Base-by-base conservation (phyloP, 2,329 filamentous ascomycete species). In the Coniochaeta sp. region DNA sequence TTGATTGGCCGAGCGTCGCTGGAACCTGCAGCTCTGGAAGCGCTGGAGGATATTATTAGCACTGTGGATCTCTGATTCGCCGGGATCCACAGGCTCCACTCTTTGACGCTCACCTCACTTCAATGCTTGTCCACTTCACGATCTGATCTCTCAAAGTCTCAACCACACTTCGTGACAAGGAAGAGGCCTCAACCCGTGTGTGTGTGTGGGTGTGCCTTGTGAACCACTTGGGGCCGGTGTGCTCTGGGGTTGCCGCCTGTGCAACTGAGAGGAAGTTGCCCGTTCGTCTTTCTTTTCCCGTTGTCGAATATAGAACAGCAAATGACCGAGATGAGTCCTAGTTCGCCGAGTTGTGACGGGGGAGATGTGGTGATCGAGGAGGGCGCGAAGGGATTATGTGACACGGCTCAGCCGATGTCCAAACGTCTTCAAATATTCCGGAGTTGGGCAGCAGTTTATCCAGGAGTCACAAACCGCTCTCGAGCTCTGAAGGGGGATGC, bases 21-120 rank as follows among this genome's bases (percentile, higher is more conserved):
- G 28, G 47, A 26, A 24, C 28, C 28, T 49, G 47, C 31, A 49
- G 27, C 47, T 35, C 24, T 35, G 16, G 47, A 49, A 49, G 47
- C 47, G 47, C 47, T 31, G 45, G 6, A 38, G 18, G 31, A 32
- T 49, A 49, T 49, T 49, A 28, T 49, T 49, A 49, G 47, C 28
- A 16, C 8, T 24, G 31, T 20, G 2, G 12, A 3, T 24, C 18
- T 3, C 30, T 35, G 28, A 49, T 49, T 49, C 28, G 47, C 20
- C 18, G 20, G n/a, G 47, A 14, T n/a, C n/a, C n/a, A n/a, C n/a
- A 13, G 18, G 13, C 28, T 24, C 16, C 9, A 12, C 9, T 7
- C 6, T 35, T 28, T 28, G 22, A 16, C 47, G 45, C 26, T 28
- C 26, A 28, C 45, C 26, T 20, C 26, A 47, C 26, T 27, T 47